A percentile compares a stretch with the other conserved stretches of the same genome.
phyloP scores from a whole-genome alignment of 2,329 filamentous ascomycete species.

The Scorias spongiosa region DNA sequence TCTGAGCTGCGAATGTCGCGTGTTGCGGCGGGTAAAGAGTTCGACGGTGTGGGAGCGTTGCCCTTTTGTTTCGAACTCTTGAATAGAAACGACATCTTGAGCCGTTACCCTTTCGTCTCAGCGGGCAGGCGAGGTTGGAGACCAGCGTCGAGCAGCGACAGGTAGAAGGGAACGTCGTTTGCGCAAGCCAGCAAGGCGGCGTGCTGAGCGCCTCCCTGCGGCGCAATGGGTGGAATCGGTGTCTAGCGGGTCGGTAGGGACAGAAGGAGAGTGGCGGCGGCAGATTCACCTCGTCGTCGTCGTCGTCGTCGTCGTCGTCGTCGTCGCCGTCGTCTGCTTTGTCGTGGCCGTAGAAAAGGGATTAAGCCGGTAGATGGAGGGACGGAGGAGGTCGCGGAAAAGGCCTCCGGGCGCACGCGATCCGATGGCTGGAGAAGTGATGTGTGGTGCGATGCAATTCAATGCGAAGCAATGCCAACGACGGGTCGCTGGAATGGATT shows the following conservation, averaged over 20 bases:
- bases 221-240: not conserved
- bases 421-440: too few relatives aligned
- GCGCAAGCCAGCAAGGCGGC: not conserved
- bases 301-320: too few relatives aligned
- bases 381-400: too few relatives aligned
- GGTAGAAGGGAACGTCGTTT: conserved; percentile 1
- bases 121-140: not conserved
- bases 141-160: conserved; percentile 2
- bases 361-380: too few relatives aligned
- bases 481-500: too few relatives aligned
- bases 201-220: not conserved
- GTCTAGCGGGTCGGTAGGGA: not conserved
- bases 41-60: conserved; percentile 10
- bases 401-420: too few relatives aligned
- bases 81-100: conserved; percentile 37
- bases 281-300: too few relatives aligned
- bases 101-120: conserved; percentile 1
- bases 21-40: conserved; percentile 36
- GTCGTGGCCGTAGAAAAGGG: too few relatives aligned
- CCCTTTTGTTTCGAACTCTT: conserved; percentile 28
- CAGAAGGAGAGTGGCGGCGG: not conserved
- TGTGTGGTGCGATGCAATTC: too few relatives aligned
- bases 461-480: too few relatives aligned
- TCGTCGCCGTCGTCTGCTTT: too few relatives aligned
- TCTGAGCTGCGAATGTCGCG: conserved; percentile 43